A percentile compares a stretch with the other conserved stretches of the same genome.
phyloP scores from a whole-genome alignment of 164 flowering plant species.

The Santalum album region DNA sequence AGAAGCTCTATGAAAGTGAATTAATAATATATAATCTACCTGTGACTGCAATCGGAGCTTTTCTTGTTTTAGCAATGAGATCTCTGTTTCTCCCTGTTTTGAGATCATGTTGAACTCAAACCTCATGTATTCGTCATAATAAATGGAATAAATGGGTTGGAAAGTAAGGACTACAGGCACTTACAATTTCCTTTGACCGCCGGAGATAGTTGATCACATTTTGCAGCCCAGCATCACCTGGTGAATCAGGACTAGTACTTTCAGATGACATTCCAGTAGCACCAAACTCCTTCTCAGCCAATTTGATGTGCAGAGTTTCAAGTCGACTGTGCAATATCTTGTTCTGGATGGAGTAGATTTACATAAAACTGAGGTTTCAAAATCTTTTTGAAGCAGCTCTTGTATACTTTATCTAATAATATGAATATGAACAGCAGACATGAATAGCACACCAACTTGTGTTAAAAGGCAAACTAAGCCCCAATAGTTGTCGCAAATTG shows the following conservation, averaged over 20 bases:
- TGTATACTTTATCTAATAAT: too few species aligned
- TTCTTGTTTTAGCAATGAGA: slow-evolving; percentile 82
- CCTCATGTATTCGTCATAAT: too few species aligned
- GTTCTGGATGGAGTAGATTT: slow-evolving; percentile 35
- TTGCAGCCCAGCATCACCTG: slow-evolving; percentile 56
- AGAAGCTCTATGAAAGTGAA: too few species aligned
- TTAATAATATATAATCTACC: slow-evolving; percentile 23
- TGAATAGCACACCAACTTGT: too few species aligned
- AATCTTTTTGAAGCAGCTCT: too few species aligned
- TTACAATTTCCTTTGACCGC: slow-evolving; percentile 78
- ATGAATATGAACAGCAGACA: too few species aligned
- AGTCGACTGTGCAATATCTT: slow-evolving; percentile 61
- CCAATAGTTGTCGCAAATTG: too few species aligned
- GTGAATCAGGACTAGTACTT: slow-evolving; percentile 17
- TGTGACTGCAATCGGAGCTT: slow-evolving; percentile 76
- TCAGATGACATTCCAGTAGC: slow-evolving; percentile 35
- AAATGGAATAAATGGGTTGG: too few species aligned
- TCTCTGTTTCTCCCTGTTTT: slow-evolving; percentile 91
- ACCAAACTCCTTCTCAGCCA: slow-evolving; percentile 59
- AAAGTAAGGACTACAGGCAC: slow-evolving; percentile 4
- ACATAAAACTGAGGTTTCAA: too few species aligned
- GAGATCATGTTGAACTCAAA: neutral
- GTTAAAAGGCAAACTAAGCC: too few species aligned
- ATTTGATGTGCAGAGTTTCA: slow-evolving; percentile 79
- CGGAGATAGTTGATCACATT: slow-evolving; percentile 69